These are phyloP conservation scores for Penicillium janthinellum DNA, from an alignment of 2,329 filamentous ascomycete genomes.

Conservation along the genomic window DNA sequence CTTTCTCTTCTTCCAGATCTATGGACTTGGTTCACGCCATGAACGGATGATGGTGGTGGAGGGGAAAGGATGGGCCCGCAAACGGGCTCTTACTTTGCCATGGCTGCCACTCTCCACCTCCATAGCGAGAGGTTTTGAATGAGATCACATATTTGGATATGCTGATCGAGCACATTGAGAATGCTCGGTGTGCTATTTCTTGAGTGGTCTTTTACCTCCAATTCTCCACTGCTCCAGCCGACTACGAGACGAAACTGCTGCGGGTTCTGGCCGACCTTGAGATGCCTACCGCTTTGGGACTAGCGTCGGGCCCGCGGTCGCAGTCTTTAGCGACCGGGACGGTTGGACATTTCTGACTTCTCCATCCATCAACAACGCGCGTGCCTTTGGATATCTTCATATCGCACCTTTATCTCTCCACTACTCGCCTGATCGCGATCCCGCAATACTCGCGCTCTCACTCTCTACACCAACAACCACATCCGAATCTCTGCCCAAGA, in stretches of 20 bases:
- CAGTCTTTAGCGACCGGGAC: conserved; percentile 41
- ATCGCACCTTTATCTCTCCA: conserved; percentile 30
- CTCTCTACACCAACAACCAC: conserved; percentile 27
- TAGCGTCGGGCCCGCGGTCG: conserved; percentile 33
- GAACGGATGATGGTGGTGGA: conserved; percentile 5
- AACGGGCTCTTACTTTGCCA: conserved; percentile 10
- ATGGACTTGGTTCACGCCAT: neutral
- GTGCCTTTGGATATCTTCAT: conserved; percentile 32
- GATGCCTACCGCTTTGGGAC: conserved; percentile 36
- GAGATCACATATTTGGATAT: neutral
- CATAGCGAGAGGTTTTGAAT: neutral
- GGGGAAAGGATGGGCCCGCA: conserved; percentile 6
- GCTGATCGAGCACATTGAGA: neutral
- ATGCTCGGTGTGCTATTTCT: no score
- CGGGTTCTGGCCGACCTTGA: conserved; percentile 8
- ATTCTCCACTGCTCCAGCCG: neutral
- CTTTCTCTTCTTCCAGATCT: neutral
- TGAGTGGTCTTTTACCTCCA: neutral
- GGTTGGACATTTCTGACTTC: conserved; percentile 44
- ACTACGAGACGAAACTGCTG: neutral
- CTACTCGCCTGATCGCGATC: conserved; percentile 25
- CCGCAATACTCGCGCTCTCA: conserved; percentile 32
- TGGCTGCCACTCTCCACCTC: neutral
- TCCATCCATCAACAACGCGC: conserved; percentile 49
- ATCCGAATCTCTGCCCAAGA: conserved; percentile 40